Percentiles rank a stretch among this genome's conserved stretches.
Conservation (phyloP, 2,329 filamentous ascomycete species). For the Sporothrix humicola region DNA sequence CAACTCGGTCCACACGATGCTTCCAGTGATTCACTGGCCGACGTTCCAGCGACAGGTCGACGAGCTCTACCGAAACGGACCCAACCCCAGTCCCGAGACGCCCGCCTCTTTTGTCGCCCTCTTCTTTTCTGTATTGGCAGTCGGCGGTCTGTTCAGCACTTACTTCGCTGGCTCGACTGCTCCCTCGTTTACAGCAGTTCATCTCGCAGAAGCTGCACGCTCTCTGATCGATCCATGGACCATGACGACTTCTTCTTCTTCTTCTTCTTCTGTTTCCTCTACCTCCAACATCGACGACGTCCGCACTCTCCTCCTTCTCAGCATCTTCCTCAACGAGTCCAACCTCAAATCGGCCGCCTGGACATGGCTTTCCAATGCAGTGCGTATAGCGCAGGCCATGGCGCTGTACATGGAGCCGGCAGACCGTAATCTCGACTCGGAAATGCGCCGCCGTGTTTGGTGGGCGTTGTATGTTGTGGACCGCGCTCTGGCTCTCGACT, state of each 20-base stretch:
- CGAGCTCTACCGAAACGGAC: constrained; percentile 64
- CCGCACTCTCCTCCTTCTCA: constrained; percentile 72
- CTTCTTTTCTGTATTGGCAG: constrained; percentile 82
- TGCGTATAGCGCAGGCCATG: constrained; percentile 81
- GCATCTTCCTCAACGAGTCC: constrained; percentile 81
- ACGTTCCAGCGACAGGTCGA: constrained; percentile 79
- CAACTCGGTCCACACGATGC: constrained; percentile 75
- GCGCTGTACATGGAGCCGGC: constrained; percentile 74
- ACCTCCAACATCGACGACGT: constrained; percentile 75
- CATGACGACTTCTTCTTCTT: constrained; percentile 56
- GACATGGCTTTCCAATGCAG: constrained; percentile 81
- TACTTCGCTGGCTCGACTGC: constrained; percentile 58
- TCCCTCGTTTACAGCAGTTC: constrained; percentile 60
- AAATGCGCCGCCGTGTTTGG: constrained; percentile 88
- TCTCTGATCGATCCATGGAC: constrained; percentile 76
- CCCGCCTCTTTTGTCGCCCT: constrained; percentile 72
- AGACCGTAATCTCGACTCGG: constrained; percentile 68
- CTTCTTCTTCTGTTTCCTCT: constrained; percentile 48
- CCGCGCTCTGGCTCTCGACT: constrained; percentile 77
- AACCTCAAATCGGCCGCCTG: constrained; percentile 86
- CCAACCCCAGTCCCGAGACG: not conserved
- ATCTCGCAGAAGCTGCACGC: constrained; percentile 74
- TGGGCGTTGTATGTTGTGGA: constrained; percentile 94
- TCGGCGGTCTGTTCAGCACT: constrained; percentile 79
- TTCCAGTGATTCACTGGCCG: constrained; percentile 88